Evolutionary conservation across 2,329 filamentous ascomycete genomes (phyloP).

Genomic region (Hypoxylon sp.): DNA sequence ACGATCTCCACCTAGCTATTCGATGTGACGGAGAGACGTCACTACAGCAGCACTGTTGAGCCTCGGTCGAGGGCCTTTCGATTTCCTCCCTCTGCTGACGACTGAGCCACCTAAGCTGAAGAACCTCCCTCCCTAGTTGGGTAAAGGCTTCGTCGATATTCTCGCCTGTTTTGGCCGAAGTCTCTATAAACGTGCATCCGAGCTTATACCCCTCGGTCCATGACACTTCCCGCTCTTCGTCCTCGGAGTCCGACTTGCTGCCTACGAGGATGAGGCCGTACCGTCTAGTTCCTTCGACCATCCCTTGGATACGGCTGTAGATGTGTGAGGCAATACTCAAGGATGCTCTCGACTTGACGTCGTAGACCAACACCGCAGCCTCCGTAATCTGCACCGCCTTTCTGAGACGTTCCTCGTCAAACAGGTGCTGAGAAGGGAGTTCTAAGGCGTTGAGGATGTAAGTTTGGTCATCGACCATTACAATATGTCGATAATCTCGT

Average conservation of each 20-base stretch:
- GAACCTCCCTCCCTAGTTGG: slow-evolving; percentile 54
- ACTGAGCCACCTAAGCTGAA: slow-evolving; percentile 51
- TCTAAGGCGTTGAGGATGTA: slow-evolving; percentile 59
- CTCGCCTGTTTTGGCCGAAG: slow-evolving; percentile 56
- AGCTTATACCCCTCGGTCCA: slow-evolving; percentile 54
- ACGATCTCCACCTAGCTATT: slow-evolving; percentile 44
- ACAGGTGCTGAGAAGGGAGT: slow-evolving; percentile 54
- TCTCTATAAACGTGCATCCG: slow-evolving; percentile 53
- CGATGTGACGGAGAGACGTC: slow-evolving; percentile 32
- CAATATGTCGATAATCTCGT: slow-evolving; percentile 55
- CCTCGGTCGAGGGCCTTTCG: slow-evolving; percentile 22
- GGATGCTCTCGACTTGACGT: slow-evolving; percentile 50
- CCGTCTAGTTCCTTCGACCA: slow-evolving; percentile 49
- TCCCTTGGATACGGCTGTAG: slow-evolving; percentile 48
- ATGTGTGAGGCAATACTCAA: slow-evolving; percentile 40
- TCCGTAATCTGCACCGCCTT: slow-evolving; percentile 60
- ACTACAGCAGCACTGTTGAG: neutral
- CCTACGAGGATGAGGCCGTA: slow-evolving; percentile 57
- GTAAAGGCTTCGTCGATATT: slow-evolving; percentile 56
- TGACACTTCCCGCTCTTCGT: slow-evolving; percentile 51
- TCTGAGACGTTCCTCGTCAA: slow-evolving; percentile 54
- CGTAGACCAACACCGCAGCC: slow-evolving; percentile 55
- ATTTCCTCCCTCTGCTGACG: slow-evolving; percentile 48
- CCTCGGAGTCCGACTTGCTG: slow-evolving; percentile 55
- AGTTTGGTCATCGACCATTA: slow-evolving; percentile 52